Evolutionary conservation across 2,329 filamentous ascomycete species (phyloP).

Genomic region (Dothistroma septosporum): DNA sequence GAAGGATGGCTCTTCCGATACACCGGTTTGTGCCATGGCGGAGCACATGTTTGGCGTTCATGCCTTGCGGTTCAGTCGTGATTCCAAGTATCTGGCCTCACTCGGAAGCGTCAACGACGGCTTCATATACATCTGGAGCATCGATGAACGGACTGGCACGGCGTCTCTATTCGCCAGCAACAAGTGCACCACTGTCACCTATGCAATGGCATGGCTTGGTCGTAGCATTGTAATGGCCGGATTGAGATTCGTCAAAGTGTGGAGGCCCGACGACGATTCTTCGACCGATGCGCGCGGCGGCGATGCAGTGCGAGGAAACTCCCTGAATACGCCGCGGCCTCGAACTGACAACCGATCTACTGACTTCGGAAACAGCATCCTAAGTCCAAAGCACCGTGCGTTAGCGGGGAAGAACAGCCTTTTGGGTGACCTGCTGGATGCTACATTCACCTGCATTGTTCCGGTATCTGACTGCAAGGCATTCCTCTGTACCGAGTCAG

Average conservation of each 20-base stretch:
- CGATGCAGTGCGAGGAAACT: conserved; percentile 13
- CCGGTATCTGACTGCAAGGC: conserved; percentile 68
- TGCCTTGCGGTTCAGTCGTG: conserved; percentile 82
- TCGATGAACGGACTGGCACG: conserved; percentile 76
- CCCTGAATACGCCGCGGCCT: conserved; percentile 26
- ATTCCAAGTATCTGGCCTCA: conserved; percentile 81
- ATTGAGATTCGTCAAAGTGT: conserved; percentile 87
- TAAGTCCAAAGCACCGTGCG: conserved; percentile 57
- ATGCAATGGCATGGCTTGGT: conserved; percentile 87
- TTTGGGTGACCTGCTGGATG: conserved; percentile 74
- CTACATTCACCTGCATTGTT: conserved; percentile 75
- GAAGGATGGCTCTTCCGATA: conserved; percentile 69
- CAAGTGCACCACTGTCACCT: conserved; percentile 83
- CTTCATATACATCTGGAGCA: conserved; percentile 85
- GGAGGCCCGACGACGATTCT: conserved; percentile 69
- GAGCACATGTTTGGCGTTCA: conserved; percentile 90
- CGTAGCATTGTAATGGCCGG: conserved; percentile 79
- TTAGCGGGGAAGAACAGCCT: conserved; percentile 83
- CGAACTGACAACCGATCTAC: conserved; percentile 32
- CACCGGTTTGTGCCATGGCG: conserved; percentile 75
- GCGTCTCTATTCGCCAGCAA: conserved; percentile 80
- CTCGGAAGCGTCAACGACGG: conserved; percentile 87
- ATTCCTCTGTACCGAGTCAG: conserved; percentile 80
- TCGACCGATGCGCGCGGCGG: conserved; percentile 17
- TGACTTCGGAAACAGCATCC: conserved; percentile 34